A percentile compares a stretch with the other conserved stretches of the same genome.
These are phyloP conservation scores for Hibiscus mutabilis DNA, from an alignment of 345 rosid genomes.

Conservation along the genomic window DNA sequence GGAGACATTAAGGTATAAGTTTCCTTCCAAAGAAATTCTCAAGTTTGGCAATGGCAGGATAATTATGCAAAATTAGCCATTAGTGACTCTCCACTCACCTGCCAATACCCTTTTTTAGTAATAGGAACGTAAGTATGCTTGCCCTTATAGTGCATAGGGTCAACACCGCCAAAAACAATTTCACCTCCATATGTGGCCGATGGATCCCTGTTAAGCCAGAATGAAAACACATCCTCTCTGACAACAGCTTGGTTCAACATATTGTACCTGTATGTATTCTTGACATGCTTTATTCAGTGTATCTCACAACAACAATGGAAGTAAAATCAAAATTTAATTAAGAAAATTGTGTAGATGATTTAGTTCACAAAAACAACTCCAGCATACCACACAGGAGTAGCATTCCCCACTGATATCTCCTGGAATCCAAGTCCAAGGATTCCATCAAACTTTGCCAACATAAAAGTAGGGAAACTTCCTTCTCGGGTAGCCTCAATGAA, in stretches of 20 bases:
- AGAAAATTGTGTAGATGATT: neutral
- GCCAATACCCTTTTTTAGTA: constrained; percentile 73
- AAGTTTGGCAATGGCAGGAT: neutral
- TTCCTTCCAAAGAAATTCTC: neutral
- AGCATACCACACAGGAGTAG: constrained; percentile 56
- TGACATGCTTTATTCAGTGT: neutral
- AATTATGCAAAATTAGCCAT: neutral
- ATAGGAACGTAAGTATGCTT: constrained; percentile 69
- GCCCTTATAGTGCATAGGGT: constrained; percentile 52
- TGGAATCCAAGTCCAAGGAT: constrained; percentile 74
- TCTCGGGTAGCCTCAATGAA: constrained; percentile 71
- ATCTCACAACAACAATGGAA: neutral
- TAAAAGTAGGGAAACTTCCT: constrained; percentile 41
- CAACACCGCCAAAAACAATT: constrained; percentile 81
- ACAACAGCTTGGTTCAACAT: constrained; percentile 58
- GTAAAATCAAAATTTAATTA: neutral
- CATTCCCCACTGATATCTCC: constrained; percentile 64
- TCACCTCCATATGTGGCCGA: constrained; percentile 52
- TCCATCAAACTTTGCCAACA: constrained; percentile 69
- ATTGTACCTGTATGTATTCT: constrained; percentile 44
- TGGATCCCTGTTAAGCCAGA: constrained; percentile 66
- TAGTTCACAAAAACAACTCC: constrained; percentile 14
- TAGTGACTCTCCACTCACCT: constrained; percentile 30
- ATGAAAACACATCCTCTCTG: constrained; percentile 52
- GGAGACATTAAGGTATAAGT: constrained; percentile 7